These are phyloP conservation scores for Phytophthora hibernalis DNA, from an alignment of 352 stramenopile species.

Conservation along the genomic window DNA sequence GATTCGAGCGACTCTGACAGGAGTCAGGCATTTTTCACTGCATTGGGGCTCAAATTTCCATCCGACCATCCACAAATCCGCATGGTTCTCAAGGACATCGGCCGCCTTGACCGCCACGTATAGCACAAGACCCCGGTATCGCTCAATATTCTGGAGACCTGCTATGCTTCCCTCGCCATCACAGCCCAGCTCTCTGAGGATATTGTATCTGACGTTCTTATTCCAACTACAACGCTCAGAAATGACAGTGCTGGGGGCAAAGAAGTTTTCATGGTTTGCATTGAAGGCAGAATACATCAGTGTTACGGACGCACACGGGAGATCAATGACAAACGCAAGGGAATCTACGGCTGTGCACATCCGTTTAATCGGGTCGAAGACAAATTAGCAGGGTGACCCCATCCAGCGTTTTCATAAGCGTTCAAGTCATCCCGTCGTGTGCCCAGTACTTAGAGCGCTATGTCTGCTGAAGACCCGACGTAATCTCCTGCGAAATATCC, in stretches of 20 bases:
- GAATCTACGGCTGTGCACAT: not conserved
- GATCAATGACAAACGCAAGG: not conserved
- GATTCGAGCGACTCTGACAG: not conserved
- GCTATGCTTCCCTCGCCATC: slow-evolving; percentile 1
- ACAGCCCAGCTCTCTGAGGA: slow-evolving; percentile 4
- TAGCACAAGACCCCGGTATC: slow-evolving; percentile 10
- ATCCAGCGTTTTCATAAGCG: not conserved
- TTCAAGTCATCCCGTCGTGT: slow-evolving; percentile 1
- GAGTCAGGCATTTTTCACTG: slow-evolving; percentile 7
- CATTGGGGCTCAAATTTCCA: not conserved
- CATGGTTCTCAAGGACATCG: slow-evolving; percentile 14
- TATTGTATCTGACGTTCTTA: slow-evolving; percentile 16
- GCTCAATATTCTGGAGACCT: not conserved
- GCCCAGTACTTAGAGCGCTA: slow-evolving; percentile 3
- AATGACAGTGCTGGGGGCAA: not conserved
- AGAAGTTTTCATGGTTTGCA: slow-evolving; percentile 1
- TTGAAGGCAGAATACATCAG: slow-evolving; percentile 3
- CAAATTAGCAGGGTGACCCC: slow-evolving; percentile 4
- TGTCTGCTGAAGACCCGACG: not conserved
- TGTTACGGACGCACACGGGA: not conserved
- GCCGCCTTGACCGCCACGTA: not conserved
- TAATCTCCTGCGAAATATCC: not conserved
- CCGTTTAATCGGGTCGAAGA: slow-evolving; percentile 3
- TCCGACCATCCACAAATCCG: slow-evolving; percentile 9
- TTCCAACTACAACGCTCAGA: slow-evolving; percentile 10